phyloP scores from a whole-genome alignment of 352 stramenopile species.

The Phytophthora rubi region DNA sequence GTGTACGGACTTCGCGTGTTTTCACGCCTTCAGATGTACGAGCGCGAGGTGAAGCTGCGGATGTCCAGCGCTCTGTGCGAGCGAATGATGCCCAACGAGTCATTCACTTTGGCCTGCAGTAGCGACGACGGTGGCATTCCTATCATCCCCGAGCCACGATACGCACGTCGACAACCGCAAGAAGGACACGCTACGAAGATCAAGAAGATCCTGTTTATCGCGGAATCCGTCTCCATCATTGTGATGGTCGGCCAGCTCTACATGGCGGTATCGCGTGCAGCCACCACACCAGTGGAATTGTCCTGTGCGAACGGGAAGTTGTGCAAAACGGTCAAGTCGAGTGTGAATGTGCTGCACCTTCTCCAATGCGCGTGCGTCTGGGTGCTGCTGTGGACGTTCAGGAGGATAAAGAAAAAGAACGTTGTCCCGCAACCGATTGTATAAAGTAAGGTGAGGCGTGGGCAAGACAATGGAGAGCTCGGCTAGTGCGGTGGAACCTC shows the following conservation, averaged over 20 bases:
- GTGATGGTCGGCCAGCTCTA: slow-evolving; percentile 48
- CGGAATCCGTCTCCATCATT: slow-evolving; percentile 45
- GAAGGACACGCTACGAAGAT: slow-evolving; percentile 49
- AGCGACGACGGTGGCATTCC: slow-evolving; percentile 23
- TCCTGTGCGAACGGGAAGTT: slow-evolving; percentile 58
- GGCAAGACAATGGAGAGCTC: neutral
- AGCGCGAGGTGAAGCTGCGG: slow-evolving; percentile 30
- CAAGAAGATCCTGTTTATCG: slow-evolving; percentile 59
- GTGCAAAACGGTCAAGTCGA: slow-evolving; percentile 47
- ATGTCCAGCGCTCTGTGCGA: slow-evolving; percentile 39
- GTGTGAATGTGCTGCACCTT: slow-evolving; percentile 42
- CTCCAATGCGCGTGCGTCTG: slow-evolving; percentile 43
- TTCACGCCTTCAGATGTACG: slow-evolving; percentile 30
- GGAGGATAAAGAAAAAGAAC: slow-evolving; percentile 30
- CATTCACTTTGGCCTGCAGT: slow-evolving; percentile 45
- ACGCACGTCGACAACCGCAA: slow-evolving; percentile 20
- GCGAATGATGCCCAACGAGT: slow-evolving; percentile 48
- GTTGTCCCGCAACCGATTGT: slow-evolving; percentile 23
- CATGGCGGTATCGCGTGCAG: slow-evolving; percentile 28
- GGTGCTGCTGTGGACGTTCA: slow-evolving; percentile 44
- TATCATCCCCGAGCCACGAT: slow-evolving; percentile 19
- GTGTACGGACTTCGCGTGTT: slow-evolving; percentile 44
- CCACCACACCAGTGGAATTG: slow-evolving; percentile 40
- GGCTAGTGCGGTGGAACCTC: neutral
- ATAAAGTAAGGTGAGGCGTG: slow-evolving; percentile 13